Base-by-base conservation (phyloP, 2,329 filamentous ascomycete genomes). In the Fusarium sp. region DNA sequence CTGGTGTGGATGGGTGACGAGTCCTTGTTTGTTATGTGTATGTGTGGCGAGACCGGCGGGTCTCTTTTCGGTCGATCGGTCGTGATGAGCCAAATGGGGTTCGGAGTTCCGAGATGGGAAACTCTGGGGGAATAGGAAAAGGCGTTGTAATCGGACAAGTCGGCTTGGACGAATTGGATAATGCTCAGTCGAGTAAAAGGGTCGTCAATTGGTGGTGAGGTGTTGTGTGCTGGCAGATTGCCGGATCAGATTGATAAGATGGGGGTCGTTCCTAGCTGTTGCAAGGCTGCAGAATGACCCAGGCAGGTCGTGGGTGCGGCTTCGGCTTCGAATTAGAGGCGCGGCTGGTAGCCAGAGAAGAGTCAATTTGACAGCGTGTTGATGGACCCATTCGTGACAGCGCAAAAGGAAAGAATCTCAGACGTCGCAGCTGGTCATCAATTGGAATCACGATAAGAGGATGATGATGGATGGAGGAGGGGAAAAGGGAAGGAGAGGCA, bases 101-200 rank as follows among this genome's bases (percentile, higher is more conserved):
- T 80, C 76, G 76, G 73, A 80, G 63, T 70, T 80, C 79, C 78
- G 79, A 79, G 66, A 73, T 63, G 33, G 68, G 62, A 71, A 72
- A 70, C n/a, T 68, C 62, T 67, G 49, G 55, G 69, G 64, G 65
- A 46, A 49, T 33, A 16, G 11, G 38, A 29, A 65, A 63, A 51
- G 56, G 6, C 20, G 16, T 33, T 46, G 42, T 51, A 44, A 64
- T 55, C 36, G 20, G 60, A 27, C 35, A 42, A 40, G 22, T 65
- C 24, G 62, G 22, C 16, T 29, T 62, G 29, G 35, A 22, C 17
- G 36, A 40, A 16, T 64, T 67, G 24, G 24, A 58, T 27, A 7
- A 36, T 24, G 3, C n/a, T 42, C n/a, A 60, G 31, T 46, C 22
- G 63, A 70, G 53, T 55, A 31, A 24, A 33, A 53, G 46, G 2